Conservation (phyloP, 306 rosid genomes). For the Vigna nakashimae region DNA sequence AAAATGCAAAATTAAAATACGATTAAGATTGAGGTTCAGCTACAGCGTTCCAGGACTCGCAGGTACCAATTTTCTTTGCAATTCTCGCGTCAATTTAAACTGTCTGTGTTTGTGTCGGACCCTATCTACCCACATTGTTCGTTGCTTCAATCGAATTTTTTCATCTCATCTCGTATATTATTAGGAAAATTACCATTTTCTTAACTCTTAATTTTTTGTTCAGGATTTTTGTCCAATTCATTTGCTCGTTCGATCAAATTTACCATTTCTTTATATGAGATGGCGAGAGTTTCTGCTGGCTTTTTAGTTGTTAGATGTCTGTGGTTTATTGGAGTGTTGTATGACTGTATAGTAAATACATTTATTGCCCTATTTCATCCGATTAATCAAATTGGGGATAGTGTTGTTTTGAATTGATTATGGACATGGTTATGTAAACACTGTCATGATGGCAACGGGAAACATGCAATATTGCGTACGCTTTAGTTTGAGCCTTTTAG, state of each 20-base stretch:
- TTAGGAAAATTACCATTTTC: constrained; percentile 11
- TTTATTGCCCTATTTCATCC: not conserved
- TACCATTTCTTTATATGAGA: not conserved
- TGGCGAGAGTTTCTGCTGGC: not conserved
- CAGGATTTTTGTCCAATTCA: not conserved
- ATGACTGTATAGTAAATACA: not conserved
- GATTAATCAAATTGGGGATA: not conserved
- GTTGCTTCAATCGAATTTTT: no score
- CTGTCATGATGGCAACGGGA: not conserved
- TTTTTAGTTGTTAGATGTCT: not conserved
- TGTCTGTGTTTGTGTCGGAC: no score
- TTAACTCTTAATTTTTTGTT: not conserved
- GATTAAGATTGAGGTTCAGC: not conserved
- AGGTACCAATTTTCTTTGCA: constrained; percentile 26
- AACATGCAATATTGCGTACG: not conserved
- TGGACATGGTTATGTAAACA: not conserved
- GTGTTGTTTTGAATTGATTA: constrained; percentile 5
- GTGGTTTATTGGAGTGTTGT: not conserved
- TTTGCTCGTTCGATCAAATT: constrained; percentile 10
- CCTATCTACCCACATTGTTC: no score
- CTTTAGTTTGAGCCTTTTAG: constrained; percentile 5
- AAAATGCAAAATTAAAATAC: not conserved
- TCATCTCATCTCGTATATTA: no score
- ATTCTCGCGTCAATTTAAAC: not conserved
- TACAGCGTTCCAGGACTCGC: not conserved